A percentile compares a stretch with the other conserved stretches of the same genome.
Conservation (phyloP, 495 filamentous ascomycete species). For the Pseudoneurospora amorphoporcata region DNA sequence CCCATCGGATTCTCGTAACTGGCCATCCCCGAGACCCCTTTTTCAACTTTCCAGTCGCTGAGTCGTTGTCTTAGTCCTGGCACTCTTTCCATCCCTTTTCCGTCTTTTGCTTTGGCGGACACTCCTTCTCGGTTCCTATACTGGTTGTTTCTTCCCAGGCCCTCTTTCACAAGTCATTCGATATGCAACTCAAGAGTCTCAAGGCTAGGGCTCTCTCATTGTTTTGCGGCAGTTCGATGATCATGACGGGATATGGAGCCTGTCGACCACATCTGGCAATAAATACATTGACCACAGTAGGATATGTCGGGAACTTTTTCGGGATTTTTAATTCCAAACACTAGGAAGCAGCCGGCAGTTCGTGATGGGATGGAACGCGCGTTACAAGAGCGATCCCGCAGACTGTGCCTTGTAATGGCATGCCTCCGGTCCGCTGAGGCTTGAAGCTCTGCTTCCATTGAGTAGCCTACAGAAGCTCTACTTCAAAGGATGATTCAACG, state of each 20-base stretch:
- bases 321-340: neutral
- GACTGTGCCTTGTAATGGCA: neutral
- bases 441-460: neutral
- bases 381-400: neutral
- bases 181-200: neutral
- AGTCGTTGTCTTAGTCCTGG: neutral
- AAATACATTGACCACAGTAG: neutral
- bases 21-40: neutral
- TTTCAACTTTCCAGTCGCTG: neutral
- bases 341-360: neutral
- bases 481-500: neutral
- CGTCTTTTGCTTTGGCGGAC: neutral
- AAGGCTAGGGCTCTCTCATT: neutral
- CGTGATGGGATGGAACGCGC: neutral
- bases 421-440: neutral
- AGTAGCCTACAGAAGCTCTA: neutral
- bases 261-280: neutral
- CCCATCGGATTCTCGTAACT: neutral
- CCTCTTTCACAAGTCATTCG: neutral
- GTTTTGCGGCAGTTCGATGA: neutral
- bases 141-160: neutral
- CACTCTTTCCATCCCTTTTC: neutral
- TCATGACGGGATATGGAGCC: neutral
- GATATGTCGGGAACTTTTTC: neutral
- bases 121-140: neutral